Percentiles rank a stretch among this genome's conserved stretches.
Conservation (phyloP, 1,139 yeast species). For the Diutina catenulata region DNA sequence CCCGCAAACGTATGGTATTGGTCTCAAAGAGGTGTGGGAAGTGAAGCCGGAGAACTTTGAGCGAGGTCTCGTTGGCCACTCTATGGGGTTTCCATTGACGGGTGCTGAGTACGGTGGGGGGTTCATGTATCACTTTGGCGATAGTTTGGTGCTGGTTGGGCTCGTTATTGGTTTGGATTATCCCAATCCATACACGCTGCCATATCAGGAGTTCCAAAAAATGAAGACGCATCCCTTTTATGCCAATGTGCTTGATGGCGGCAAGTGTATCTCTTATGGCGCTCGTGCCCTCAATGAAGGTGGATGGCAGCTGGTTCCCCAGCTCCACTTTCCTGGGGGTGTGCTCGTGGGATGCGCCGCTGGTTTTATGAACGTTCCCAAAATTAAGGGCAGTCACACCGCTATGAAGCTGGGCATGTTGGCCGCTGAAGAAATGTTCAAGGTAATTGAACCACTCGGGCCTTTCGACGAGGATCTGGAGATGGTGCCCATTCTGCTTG, state of each 20-base stretch:
- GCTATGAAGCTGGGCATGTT: slow-evolving; percentile 92
- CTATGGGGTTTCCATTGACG: slow-evolving; percentile 80
- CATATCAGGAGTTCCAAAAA: slow-evolving; percentile 89
- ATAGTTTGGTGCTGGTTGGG: slow-evolving; percentile 81
- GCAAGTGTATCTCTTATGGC: slow-evolving; percentile 86
- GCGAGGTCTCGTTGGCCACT: slow-evolving; percentile 75
- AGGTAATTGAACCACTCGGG: slow-evolving; percentile 36
- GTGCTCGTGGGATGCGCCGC: slow-evolving; percentile 90
- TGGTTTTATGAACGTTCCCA: slow-evolving; percentile 94
- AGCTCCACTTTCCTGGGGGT: slow-evolving; percentile 89
- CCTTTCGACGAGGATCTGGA: slow-evolving; percentile 35
- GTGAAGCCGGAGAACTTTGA: slow-evolving; percentile 76
- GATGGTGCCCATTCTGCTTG: slow-evolving; percentile 37
- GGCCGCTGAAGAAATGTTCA: slow-evolving; percentile 79
- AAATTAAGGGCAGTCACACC: slow-evolving; percentile 95
- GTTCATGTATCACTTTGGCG: slow-evolving; percentile 93
- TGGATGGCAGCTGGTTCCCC: slow-evolving; percentile 85
- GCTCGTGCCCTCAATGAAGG: slow-evolving; percentile 97
- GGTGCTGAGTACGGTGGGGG: slow-evolving; percentile 87
- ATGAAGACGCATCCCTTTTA: slow-evolving; percentile 89
- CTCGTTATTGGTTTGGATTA: slow-evolving; percentile 88
- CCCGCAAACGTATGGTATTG: slow-evolving; percentile 89
- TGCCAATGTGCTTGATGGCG: slow-evolving; percentile 65
- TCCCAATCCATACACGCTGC: slow-evolving; percentile 86
- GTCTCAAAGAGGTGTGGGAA: slow-evolving; percentile 95